Conservation (phyloP, 306 rosid species). For the Cicer yamashitae region DNA sequence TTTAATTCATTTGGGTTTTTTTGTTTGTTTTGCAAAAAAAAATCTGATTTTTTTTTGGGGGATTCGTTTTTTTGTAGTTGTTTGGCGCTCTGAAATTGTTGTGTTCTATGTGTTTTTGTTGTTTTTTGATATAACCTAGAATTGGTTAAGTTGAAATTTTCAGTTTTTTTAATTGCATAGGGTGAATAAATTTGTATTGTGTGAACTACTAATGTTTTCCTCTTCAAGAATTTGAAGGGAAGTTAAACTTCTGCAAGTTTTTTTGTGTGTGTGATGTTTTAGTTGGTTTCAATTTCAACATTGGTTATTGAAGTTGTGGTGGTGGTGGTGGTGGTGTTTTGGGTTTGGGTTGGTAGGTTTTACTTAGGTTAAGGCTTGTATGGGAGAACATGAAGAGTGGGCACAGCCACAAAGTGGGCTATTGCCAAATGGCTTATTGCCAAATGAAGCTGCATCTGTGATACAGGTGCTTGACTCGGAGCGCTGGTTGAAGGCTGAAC, state of each 20-base stretch:
- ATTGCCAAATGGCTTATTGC: constrained; percentile 89
- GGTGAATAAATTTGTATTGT: constrained; percentile 32
- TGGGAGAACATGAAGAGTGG: constrained; percentile 96
- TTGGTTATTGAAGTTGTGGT: constrained; percentile 40
- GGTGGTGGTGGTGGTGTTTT: constrained; percentile 34
- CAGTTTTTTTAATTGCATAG: constrained; percentile 17
- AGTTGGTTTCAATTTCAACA: constrained; percentile 33
- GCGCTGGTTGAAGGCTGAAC: constrained; percentile 89
- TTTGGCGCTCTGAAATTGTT: constrained; percentile 44
- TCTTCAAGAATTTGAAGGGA: constrained; percentile 33
- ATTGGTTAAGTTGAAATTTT: constrained; percentile 40
- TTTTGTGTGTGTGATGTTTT: constrained; percentile 25
- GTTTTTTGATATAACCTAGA: constrained; percentile 33
- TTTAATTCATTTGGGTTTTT: constrained; percentile 54
- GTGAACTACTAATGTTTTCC: constrained; percentile 35
- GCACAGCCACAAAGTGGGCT: constrained; percentile 88
- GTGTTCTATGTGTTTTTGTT: constrained; percentile 41
- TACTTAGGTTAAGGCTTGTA: constrained; percentile 61
- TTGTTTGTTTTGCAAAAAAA: constrained; percentile 2
- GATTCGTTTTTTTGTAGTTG: constrained; percentile 38
- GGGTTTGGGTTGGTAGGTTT: constrained; percentile 50
- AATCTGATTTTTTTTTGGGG: constrained; percentile 32
- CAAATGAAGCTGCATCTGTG: constrained; percentile 83
- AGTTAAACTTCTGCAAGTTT: constrained; percentile 6
- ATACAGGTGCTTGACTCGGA: constrained; percentile 74